A percentile compares a stretch with the other conserved stretches of the same genome.
phyloP scores from a whole-genome alignment of 2,329 filamentous ascomycete genomes.

The Ophiostoma novo-ulmi region DNA sequence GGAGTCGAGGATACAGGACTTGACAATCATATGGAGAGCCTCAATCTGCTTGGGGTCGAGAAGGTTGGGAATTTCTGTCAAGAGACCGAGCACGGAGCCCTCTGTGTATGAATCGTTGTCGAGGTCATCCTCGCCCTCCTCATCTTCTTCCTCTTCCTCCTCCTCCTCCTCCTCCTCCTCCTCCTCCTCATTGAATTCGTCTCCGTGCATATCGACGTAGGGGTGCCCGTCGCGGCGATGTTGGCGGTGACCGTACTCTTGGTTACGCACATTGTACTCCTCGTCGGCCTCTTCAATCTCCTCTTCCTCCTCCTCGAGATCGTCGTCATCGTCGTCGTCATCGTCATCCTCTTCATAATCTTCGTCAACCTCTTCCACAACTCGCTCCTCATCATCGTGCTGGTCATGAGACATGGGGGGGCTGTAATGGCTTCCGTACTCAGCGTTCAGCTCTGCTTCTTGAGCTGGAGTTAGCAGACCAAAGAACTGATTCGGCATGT shows the following conservation, averaged over 20 bases:
- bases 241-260: conserved; percentile 25
- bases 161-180: conserved; percentile 20
- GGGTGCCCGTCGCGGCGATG: conserved; percentile 35
- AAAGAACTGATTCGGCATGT: conserved; percentile 34
- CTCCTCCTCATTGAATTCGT: conserved; percentile 35
- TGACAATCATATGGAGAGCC: conserved; percentile 93
- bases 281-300: conserved; percentile 30
- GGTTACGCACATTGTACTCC: conserved; percentile 28
- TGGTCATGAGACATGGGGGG: conserved; percentile 6
- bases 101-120: conserved; percentile 77
- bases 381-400: conserved; percentile 35
- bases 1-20: conserved; percentile 87
- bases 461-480: conserved; percentile 35
- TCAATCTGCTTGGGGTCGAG: conserved; percentile 93
- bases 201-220: conserved; percentile 38
- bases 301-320: conserved; percentile 18
- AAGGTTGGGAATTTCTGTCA: conserved; percentile 92
- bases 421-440: not conserved
- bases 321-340: conserved; percentile 22
- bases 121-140: conserved; percentile 43
- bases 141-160: conserved; percentile 26
- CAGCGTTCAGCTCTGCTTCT: conserved; percentile 24
- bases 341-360: conserved; percentile 35
- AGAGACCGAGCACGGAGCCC: conserved; percentile 71
- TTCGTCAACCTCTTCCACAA: conserved; percentile 28